Evolutionary conservation across 2,329 filamentous ascomycete species (phyloP).

Genomic region (Pyrenochaeta sp.): DNA sequence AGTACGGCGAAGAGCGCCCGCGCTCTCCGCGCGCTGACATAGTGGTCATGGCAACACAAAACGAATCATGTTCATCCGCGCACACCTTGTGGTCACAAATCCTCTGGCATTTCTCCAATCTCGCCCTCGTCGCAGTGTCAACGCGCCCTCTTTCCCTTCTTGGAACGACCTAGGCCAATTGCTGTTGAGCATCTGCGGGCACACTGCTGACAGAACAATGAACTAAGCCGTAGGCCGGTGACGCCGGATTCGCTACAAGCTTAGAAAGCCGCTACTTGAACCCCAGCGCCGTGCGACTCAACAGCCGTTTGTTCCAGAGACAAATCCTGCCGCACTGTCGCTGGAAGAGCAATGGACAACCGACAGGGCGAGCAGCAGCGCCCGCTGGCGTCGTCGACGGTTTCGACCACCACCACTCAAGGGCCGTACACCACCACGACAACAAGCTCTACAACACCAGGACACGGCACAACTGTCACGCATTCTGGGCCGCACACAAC

Average conservation of each 20-base stretch:
- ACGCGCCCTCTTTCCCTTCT: slow-evolving; percentile 9
- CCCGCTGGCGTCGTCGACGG: slow-evolving; percentile 23
- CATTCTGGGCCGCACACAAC: slow-evolving; percentile 34
- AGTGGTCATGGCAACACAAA: background rate
- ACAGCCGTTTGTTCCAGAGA: background rate
- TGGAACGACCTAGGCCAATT: slow-evolving; percentile 5
- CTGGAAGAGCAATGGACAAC: slow-evolving; percentile 21
- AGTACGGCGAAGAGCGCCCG: background rate
- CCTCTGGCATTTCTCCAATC: slow-evolving; percentile 1
- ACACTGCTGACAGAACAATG: slow-evolving; percentile 25
- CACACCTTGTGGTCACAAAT: background rate
- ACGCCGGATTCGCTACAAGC: slow-evolving; percentile 24
- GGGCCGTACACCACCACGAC: slow-evolving; percentile 41
- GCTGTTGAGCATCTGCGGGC: slow-evolving; percentile 8
- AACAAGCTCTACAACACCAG: slow-evolving; percentile 29
- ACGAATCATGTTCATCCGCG: background rate
- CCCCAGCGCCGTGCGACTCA: slow-evolving; percentile 12
- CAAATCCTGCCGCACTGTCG: background rate
- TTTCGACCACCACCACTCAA: slow-evolving; percentile 37
- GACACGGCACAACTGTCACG: slow-evolving; percentile 29
- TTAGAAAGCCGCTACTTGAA: slow-evolving; percentile 22
- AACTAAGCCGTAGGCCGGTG: slow-evolving; percentile 23
- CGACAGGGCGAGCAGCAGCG: slow-evolving; percentile 13
- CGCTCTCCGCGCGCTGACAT: background rate
- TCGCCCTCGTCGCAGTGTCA: slow-evolving; percentile 6